Conservation (phyloP, 2,329 filamentous ascomycete species). For the Gnomoniopsis smithogilvyi region DNA sequence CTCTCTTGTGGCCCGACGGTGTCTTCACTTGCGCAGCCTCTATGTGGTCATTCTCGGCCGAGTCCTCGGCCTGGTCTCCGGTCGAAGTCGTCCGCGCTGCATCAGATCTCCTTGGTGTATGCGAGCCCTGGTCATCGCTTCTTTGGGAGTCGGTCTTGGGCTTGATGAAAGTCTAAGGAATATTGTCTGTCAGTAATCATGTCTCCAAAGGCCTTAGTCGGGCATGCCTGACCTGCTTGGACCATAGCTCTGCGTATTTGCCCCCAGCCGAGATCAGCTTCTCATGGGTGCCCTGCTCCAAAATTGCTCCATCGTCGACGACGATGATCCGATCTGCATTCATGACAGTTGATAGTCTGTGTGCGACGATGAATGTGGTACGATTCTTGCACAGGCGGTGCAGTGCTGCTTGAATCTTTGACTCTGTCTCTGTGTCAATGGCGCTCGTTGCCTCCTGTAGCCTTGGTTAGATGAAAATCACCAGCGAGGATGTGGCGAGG, state of each 20-base stretch:
- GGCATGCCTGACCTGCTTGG: slow-evolving; percentile 43
- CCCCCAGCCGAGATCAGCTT: slow-evolving; percentile 56
- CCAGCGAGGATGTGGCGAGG: background rate
- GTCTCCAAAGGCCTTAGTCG: no score
- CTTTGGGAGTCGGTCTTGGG: slow-evolving; percentile 38
- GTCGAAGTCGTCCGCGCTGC: slow-evolving; percentile 33
- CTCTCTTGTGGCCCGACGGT: slow-evolving; percentile 40
- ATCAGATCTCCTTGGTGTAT: slow-evolving; percentile 35
- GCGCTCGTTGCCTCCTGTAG: slow-evolving; percentile 67
- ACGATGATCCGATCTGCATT: slow-evolving; percentile 67
- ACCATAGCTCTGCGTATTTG: slow-evolving; percentile 64
- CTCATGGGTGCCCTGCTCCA: slow-evolving; percentile 62
- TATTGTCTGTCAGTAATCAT: background rate
- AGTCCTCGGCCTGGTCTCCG: slow-evolving; percentile 29
- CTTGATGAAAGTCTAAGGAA: slow-evolving; percentile 41
- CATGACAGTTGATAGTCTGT: slow-evolving; percentile 69
- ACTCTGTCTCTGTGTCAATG: slow-evolving; percentile 68
- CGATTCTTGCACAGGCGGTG: slow-evolving; percentile 55
- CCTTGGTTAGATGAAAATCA: background rate
- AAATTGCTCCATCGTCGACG: slow-evolving; percentile 57
- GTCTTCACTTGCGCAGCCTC: slow-evolving; percentile 27
- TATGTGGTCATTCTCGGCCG: slow-evolving; percentile 23
- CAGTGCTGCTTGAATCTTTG: slow-evolving; percentile 63
- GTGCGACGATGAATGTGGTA: slow-evolving; percentile 67
- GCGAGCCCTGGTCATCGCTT: slow-evolving; percentile 19